Evolutionary conservation across 345 rosid genomes (phyloP).

Genomic region (Eucalyptus erythrocorys): DNA sequence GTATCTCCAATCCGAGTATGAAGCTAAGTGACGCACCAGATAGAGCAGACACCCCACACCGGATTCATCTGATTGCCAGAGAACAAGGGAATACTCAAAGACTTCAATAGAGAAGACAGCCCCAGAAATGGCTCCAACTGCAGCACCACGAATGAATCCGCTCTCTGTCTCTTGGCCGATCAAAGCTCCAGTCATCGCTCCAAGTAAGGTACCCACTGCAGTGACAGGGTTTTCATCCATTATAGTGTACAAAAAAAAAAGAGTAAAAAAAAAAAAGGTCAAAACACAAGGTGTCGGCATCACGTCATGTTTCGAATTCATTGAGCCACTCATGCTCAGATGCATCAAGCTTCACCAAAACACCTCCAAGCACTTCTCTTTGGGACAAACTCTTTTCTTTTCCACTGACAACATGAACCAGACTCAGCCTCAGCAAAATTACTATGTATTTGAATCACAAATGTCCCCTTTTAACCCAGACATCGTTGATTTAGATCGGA

Average conservation of each 20-base stretch:
- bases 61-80: constrained; percentile 95
- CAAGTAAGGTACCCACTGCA: constrained; percentile 93
- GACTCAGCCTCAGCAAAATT: neutral
- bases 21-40: constrained; percentile 48
- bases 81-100: constrained; percentile 88
- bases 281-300: neutral
- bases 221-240: neutral
- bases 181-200: constrained; percentile 97
- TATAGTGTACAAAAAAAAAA: no score
- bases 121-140: constrained; percentile 97
- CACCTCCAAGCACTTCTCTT: neutral
- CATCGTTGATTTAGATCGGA: neutral
- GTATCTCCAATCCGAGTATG: neutral
- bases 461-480: neutral
- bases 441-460: neutral
- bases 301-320: neutral
- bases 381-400: neutral
- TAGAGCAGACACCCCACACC: constrained; percentile 83
- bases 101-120: constrained; percentile 99
- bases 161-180: constrained; percentile 99
- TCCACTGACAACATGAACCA: neutral
- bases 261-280: neutral
- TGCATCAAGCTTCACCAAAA: neutral
- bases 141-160: constrained; percentile 95
- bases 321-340: neutral